phyloP scores from a whole-genome alignment of 345 rosid species.

The Populus pruinosa region DNA sequence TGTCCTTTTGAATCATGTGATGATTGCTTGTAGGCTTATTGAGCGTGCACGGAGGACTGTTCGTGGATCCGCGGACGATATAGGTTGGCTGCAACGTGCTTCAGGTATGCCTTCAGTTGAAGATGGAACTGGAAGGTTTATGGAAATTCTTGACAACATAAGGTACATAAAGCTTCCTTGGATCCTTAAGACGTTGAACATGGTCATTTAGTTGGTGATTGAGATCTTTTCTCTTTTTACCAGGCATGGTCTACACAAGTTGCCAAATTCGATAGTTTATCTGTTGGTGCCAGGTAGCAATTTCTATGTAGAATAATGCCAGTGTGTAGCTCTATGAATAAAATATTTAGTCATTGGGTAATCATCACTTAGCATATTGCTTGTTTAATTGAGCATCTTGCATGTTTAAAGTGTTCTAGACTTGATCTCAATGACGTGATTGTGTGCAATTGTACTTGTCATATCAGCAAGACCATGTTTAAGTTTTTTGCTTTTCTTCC shows the following conservation, averaged over 20 bases:
- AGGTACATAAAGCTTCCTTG: constrained; percentile 47
- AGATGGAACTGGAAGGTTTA: constrained; percentile 84
- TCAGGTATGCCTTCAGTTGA: constrained; percentile 76
- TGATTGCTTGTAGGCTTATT: constrained; percentile 54
- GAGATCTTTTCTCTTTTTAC: constrained; percentile 17
- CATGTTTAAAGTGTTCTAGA: not conserved
- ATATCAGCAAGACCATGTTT: not conserved
- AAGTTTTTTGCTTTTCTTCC: not conserved
- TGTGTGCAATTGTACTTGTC: not conserved
- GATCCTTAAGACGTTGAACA: constrained; percentile 11
- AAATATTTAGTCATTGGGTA: not conserved
- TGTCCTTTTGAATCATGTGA: not conserved
- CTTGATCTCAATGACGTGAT: not conserved
- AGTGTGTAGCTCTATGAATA: not conserved
- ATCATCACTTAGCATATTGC: not conserved
- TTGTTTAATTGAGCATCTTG: not conserved
- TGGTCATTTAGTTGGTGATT: constrained; percentile 26
- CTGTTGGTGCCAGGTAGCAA: constrained; percentile 87
- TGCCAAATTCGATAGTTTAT: constrained; percentile 79
- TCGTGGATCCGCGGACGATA: constrained; percentile 93
- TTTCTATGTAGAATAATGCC: not conserved
- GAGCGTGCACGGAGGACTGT: constrained; percentile 89
- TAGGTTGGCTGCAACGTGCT: constrained; percentile 83
- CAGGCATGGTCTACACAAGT: constrained; percentile 93
- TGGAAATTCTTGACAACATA: constrained; percentile 66